phyloP scores from a whole-genome alignment of 2,329 filamentous ascomycete genomes.

The Chaetomium sp. region DNA sequence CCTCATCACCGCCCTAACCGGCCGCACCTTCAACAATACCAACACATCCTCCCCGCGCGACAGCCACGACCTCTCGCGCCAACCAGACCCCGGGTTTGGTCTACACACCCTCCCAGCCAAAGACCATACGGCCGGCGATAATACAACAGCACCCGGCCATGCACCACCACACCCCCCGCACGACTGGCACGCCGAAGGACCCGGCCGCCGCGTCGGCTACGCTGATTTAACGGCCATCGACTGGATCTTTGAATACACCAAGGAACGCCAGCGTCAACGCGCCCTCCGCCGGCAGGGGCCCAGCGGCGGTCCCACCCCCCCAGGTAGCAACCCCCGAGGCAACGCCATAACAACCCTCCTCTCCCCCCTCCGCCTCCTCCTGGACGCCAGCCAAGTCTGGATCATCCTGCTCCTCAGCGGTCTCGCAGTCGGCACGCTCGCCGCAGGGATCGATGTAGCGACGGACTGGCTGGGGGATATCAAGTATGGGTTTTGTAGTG shows the following conservation, averaged over 20 bases:
- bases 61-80: conserved; percentile 1
- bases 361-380: conserved; percentile 64
- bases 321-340: too few species aligned
- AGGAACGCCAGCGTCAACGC: conserved; percentile 84
- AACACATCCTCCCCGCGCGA: conserved; percentile 9
- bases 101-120: too few species aligned
- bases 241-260: conserved; percentile 99
- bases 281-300: conserved; percentile 52
- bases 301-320: conserved; percentile 55
- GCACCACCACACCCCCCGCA: conserved; percentile 29
- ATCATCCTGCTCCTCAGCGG: conserved; percentile 80
- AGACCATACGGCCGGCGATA: conserved; percentile 35
- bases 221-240: conserved; percentile 96
- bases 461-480: conserved; percentile 92
- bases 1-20: conserved; percentile 43
- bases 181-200: conserved; percentile 89
- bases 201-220: conserved; percentile 84
- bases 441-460: conserved; percentile 81
- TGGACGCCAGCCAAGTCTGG: conserved; percentile 90
- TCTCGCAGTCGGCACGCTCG: conserved; percentile 73
- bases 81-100: too few species aligned
- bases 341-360: too few species aligned
- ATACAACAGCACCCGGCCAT: not conserved
- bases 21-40: conserved; percentile 29
- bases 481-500: conserved; percentile 77